Evolutionary conservation across 2,329 filamentous ascomycete species (phyloP), one percentile per base, ranked within the genome.

Genomic region (Apiospora kogelbergensis): DNA sequence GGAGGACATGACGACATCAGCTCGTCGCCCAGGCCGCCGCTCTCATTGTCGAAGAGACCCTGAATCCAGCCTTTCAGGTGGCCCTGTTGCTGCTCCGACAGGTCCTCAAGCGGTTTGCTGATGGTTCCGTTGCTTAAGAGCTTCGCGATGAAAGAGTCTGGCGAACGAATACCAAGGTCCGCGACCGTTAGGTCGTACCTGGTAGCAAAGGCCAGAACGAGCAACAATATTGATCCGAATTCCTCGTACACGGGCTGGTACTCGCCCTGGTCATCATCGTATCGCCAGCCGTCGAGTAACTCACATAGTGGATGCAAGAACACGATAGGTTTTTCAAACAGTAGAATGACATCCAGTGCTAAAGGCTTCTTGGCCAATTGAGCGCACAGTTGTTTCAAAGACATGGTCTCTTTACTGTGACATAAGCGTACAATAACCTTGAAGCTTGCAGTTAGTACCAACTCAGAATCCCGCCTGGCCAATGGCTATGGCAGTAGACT

Each of bases 221-320:
- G 83, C 1, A 96, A 84, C 9, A 96, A 81, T 20, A 95, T 90
- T 0, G 91, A 89, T 0, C 93, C 92, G 73, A 95, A 96, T 74
- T 97, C 93, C 75, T 96, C 93, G 74, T 96, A 96, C 0, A 94
- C 89, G 0, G 93, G 93, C 76, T 95, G 93, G 74, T 94, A 94
- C 76, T 96, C 93, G 67, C 89, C 90, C 79, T 95, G 92, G 73
- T 95, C 93, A 71, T 94, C 92, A 46, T 95, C 93, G 74, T 95
- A 93, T 13, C 87, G 84, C 93, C 93, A 96, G 71, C 88, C 89
- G 73, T 96, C 93, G 15, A 97, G 83, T 13, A 95, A 83, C 26
- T 90, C 88, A 77, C 92, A 95, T 1, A 96, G 80, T 1, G 93
- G 93, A 65, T 89, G 88, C 3, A 96, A 80, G 13, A 96, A 87